Evolutionary conservation across 345 rosid genomes (phyloP).

Genomic region (Camelina hispida): DNA sequence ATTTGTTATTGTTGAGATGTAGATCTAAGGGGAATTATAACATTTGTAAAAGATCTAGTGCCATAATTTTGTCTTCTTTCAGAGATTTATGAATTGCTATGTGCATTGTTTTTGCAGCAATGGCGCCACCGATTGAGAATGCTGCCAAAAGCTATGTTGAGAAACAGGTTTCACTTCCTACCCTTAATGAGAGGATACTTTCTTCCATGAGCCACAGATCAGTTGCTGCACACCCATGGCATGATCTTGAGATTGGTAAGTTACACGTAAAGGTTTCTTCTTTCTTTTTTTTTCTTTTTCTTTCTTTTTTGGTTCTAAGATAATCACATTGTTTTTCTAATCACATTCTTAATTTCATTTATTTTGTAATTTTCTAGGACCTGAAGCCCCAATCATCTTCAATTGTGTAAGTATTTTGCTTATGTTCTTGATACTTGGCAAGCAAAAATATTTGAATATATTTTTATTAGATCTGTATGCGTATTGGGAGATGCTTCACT

Average conservation of each 20-base stretch:
- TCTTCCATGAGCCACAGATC: slow-evolving; percentile 91
- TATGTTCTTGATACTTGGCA: background rate
- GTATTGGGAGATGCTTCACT: slow-evolving; percentile 3
- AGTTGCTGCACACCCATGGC: slow-evolving; percentile 98
- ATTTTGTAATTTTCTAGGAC: slow-evolving; percentile 60
- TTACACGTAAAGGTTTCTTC: slow-evolving; percentile 16
- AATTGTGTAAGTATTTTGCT: slow-evolving; percentile 65
- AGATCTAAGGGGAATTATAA: background rate
- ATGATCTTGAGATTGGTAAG: slow-evolving; percentile 96
- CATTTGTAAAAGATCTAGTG: slow-evolving; percentile 9
- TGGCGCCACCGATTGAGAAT: slow-evolving; percentile 75
- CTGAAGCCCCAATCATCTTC: slow-evolving; percentile 85
- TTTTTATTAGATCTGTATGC: background rate
- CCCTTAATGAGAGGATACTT: slow-evolving; percentile 93
- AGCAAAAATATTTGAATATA: background rate
- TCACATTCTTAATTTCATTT: background rate
- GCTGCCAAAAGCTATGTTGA: slow-evolving; percentile 42
- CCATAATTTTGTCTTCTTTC: background rate
- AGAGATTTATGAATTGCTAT: slow-evolving; percentile 15
- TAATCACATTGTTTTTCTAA: no score
- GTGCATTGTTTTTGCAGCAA: slow-evolving; percentile 48
- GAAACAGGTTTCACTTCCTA: slow-evolving; percentile 58
- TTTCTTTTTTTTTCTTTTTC: background rate
- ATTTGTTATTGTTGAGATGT: background rate
- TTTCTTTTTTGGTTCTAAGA: background rate